Base-by-base conservation (phyloP, 805 yeast genomes). In the Ogataea kodamae region DNA sequence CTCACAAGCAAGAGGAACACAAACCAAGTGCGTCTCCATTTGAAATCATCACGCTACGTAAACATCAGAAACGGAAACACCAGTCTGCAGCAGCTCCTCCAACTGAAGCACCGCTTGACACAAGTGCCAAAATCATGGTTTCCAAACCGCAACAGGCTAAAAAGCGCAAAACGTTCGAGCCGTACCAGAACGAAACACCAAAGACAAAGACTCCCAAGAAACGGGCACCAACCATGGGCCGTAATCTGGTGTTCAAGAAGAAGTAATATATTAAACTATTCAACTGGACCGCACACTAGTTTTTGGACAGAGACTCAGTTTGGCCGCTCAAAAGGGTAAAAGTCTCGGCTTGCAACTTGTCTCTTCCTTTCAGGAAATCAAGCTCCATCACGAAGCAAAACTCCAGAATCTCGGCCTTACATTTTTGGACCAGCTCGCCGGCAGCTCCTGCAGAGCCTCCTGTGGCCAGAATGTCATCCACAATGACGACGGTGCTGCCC, bases 391-490 rank as follows among this genome's bases (percentile, higher is more conserved):
- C 86, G 56, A 92, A 92, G 45, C 81, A 67, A 61, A 78, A 92
- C 64, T 88, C 95, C 33, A 81, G 58, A 34, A 89, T 72, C 40
- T 80, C 73, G 42, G 81, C 96, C 37, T 79, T 78, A 42, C 79
- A 70, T 59, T 72, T 65, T 47, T 57, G 55, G 32, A 87, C 82
- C 46, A 92, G 72, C 54, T 86, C 81, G 40, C 95, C 97, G 25
- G 97, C 97, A 40, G 94, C 96, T 36, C 67, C 64, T 16, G 98
- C 98, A 49, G 95, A 82, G 23, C 99, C 99, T 43, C 97, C 97
- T 22, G 98, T 92, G 30, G 98, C 98, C 58, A 92, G 82, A 52
- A 92, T 88, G 56, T 92, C 99, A 62, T 92, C 99, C 22, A 92
- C 94, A 46, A 92, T 73, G 22, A 90, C 67, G 18, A 92, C 92